Evolutionary conservation across 2,329 filamentous ascomycete species (phyloP).

Genomic region (Grosmannia clavigera): DNA sequence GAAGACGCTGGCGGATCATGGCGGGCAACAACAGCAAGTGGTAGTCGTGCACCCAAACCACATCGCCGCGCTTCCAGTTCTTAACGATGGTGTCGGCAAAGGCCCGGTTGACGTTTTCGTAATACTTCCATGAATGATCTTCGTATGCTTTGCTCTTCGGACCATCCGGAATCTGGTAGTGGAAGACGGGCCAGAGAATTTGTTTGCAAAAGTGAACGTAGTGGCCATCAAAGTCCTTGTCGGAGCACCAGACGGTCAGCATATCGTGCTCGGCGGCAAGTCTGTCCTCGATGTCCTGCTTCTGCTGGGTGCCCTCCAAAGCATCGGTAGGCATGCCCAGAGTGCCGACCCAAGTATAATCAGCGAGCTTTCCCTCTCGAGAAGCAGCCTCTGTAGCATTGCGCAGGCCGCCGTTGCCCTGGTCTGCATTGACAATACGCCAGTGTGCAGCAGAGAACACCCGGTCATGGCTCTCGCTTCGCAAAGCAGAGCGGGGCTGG

Average conservation of each 20-base stretch:
- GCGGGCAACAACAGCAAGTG: constrained; percentile 78
- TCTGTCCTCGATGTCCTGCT: constrained; percentile 70
- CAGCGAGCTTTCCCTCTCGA: constrained; percentile 54
- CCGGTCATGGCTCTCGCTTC: constrained; percentile 53
- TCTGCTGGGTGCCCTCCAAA: constrained; percentile 59
- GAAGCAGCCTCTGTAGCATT: constrained; percentile 75
- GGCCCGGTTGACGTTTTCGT: constrained; percentile 81
- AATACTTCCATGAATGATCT: constrained; percentile 93
- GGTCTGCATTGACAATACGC: constrained; percentile 72
- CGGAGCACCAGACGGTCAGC: constrained; percentile 71
- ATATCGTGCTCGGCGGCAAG: constrained; percentile 73
- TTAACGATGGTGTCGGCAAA: constrained; percentile 85
- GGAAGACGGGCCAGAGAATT: constrained; percentile 94
- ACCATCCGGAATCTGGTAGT: constrained; percentile 96
- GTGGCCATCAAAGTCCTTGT: constrained; percentile 88
- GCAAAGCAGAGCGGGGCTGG: constrained; percentile 36
- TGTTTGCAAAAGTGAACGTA: constrained; percentile 97
- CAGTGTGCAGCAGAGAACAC: constrained; percentile 70
- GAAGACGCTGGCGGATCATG: constrained; percentile 82
- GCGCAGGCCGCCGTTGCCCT: constrained; percentile 83
- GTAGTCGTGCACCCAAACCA: constrained; percentile 94
- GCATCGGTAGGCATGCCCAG: constrained; percentile 90
- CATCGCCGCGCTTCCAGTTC: constrained; percentile 87
- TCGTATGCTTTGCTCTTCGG: constrained; percentile 97
- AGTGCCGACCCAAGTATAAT: constrained; percentile 85